A percentile compares a stretch with the other conserved stretches of the same genome.
Conservation (phyloP, 139 green algal genomes). For the Micromonas pusilla region DNA sequence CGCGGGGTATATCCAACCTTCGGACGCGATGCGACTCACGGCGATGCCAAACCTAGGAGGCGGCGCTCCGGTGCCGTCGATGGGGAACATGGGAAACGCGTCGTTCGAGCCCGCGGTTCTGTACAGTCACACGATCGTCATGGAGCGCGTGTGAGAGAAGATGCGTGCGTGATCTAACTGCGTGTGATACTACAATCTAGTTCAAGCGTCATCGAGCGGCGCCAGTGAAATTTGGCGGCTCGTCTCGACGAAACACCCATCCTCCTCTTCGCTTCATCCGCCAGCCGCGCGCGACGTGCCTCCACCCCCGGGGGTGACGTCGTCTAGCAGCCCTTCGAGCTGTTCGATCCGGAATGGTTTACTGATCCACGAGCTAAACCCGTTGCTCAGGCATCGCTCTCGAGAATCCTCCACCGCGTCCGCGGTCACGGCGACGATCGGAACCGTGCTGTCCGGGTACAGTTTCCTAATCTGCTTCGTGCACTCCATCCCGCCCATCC, state of each 20-base stretch:
- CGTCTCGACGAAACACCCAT: no score
- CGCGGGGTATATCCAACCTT: not conserved
- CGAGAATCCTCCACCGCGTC: slow-evolving; percentile 59
- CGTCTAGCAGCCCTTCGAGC: not conserved
- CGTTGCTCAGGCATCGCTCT: slow-evolving; percentile 58
- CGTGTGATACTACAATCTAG: no score
- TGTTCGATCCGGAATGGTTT: slow-evolving; percentile 40
- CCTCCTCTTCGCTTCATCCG: no score
- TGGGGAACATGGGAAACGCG: not conserved
- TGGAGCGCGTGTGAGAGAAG: not conserved
- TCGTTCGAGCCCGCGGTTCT: slow-evolving; percentile 6
- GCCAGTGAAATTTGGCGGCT: no score
- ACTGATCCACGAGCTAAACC: slow-evolving; percentile 77
- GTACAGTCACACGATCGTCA: not conserved
- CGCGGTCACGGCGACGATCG: slow-evolving; percentile 84
- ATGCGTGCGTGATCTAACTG: no score
- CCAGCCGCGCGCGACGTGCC: not conserved
- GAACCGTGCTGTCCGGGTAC: slow-evolving; percentile 35
- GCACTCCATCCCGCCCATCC: slow-evolving; percentile 30
- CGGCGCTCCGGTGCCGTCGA: not conserved
- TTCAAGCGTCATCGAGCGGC: no score
- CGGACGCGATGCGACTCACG: not conserved
- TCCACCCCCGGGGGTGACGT: not conserved
- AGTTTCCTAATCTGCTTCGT: slow-evolving; percentile 20
- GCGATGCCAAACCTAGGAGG: not conserved